Base-by-base conservation (phyloP, 306 rosid genomes). In the Potentilla sterilis region DNA sequence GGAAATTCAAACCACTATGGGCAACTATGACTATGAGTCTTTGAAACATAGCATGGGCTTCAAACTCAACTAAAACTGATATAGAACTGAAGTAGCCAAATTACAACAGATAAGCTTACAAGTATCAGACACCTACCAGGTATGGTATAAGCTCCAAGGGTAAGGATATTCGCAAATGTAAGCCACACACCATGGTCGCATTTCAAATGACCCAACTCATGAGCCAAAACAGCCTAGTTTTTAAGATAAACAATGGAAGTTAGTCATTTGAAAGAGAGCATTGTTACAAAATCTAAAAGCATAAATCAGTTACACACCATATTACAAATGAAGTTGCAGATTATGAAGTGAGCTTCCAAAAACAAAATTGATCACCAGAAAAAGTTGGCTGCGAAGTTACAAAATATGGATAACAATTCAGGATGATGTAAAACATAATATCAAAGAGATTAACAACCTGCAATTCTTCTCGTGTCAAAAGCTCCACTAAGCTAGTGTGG, bases 151-250 rank as follows among this genome's bases (percentile, higher is more conserved):
- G 97, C 99, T 83, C 99, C 99, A 67, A 95, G 84, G 71, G 99
- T 90, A 77, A 95, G 90, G 82, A 95, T 95, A 90, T 95, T 95
- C 2, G 97, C 97, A 77, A 92, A 87, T 34, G 99, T 95, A 69
- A 95, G 97, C 97, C 99, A 95, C 77, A 95, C 88, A 71, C 99
- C 99, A 83, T 92, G 99, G 83, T 92, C 97, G 63, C 99, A 95
- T 87, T 95, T 95, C 84, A 95, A 82, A 84, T 95, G 97, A 62
- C 97, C 99, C 89, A 95, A 81, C 80, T 95, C 99, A 73, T 95
- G 99, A 87, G 99, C 99, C 90, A 95, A 88, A 88, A 92, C 99
- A 83, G 96, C 97, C 99, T 92, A 81, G 48, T 71, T 28, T 28
- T 19, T 48, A 77, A 81, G 76, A 59, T 71, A 80, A 73, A 72